phyloP scores from a whole-genome alignment of 2,329 filamentous ascomycete genomes.

The Coniosporium tulheliwenetii region DNA sequence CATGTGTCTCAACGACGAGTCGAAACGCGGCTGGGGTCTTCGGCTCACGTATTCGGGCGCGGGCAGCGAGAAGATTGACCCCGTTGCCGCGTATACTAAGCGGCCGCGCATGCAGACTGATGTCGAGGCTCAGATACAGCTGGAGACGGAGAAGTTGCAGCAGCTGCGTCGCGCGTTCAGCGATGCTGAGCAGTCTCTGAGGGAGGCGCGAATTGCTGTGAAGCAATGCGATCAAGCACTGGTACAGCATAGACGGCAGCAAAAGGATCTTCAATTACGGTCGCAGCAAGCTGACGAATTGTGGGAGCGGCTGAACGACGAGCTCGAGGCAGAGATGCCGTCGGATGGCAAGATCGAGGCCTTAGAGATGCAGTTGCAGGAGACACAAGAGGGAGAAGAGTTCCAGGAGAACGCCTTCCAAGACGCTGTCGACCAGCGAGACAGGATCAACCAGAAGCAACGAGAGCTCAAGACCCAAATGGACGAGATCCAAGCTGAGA shows the following conservation, averaged over 20 bases:
- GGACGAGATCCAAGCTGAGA: constrained; percentile 12
- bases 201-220: constrained; percentile 30
- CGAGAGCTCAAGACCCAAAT: constrained; percentile 14
- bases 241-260: constrained; percentile 30
- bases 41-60: constrained; percentile 37
- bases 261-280: constrained; percentile 35
- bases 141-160: constrained; percentile 29
- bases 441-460: constrained; percentile 22
- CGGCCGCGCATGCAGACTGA: constrained; percentile 68
- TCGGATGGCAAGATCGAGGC: constrained; percentile 42
- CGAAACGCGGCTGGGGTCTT: constrained; percentile 41
- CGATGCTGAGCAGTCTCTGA: constrained; percentile 34
- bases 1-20: constrained; percentile 48
- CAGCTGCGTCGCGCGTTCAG: constrained; percentile 40
- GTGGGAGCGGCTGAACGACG: constrained; percentile 51
- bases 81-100: constrained; percentile 36
- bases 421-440: constrained; percentile 31
- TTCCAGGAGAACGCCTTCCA: constrained; percentile 27
- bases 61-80: constrained; percentile 34
- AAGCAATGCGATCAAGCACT: constrained; percentile 35
- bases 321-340: constrained; percentile 39
- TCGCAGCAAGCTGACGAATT: constrained; percentile 45
- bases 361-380: constrained; percentile 34
- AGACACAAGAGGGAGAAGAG: constrained; percentile 34
- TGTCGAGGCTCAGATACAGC: constrained; percentile 45